Percentiles rank a stretch among this genome's conserved stretches.
Conservation (phyloP, 2,329 filamentous ascomycete genomes). For the Penicillium hesseltinei region DNA sequence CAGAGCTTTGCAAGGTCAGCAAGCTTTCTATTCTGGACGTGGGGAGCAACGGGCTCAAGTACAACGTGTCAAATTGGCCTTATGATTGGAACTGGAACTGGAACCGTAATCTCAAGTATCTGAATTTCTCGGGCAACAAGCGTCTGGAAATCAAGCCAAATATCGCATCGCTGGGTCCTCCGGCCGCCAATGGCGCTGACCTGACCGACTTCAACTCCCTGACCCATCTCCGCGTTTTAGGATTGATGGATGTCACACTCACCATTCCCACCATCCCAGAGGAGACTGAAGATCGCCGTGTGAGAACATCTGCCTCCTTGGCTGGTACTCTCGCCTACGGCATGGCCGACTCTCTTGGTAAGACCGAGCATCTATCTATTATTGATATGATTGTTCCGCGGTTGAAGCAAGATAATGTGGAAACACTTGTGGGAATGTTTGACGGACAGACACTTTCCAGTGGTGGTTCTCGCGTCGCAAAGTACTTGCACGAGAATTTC, state of each 20-base stretch:
- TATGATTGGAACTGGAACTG: slow-evolving; percentile 99
- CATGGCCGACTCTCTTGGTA: slow-evolving; percentile 93
- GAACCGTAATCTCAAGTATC: slow-evolving; percentile 89
- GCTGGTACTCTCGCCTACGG: slow-evolving; percentile 91
- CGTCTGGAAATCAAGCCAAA: slow-evolving; percentile 81
- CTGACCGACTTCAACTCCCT: slow-evolving; percentile 89
- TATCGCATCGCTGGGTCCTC: slow-evolving; percentile 55
- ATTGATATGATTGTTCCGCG: slow-evolving; percentile 93
- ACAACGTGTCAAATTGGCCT: slow-evolving; percentile 98
- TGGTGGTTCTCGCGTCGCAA: slow-evolving; percentile 92
- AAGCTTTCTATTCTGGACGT: slow-evolving; percentile 91
- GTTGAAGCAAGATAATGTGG: slow-evolving; percentile 84
- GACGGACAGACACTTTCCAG: slow-evolving; percentile 87
- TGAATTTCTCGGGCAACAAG: slow-evolving; percentile 96
- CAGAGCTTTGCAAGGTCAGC: slow-evolving; percentile 90
- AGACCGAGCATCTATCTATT: slow-evolving; percentile 90
- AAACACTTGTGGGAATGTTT: slow-evolving; percentile 91
- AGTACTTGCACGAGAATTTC: slow-evolving; percentile 95
- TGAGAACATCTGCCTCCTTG: slow-evolving; percentile 92
- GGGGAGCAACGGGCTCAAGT: slow-evolving; percentile 91
- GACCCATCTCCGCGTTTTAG: slow-evolving; percentile 78
- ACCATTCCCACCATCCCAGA: slow-evolving; percentile 92
- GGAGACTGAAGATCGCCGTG: slow-evolving; percentile 89
- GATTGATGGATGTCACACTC: slow-evolving; percentile 96
- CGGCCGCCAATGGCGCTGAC: slow-evolving; percentile 59